Base-by-base conservation (phyloP, 2,329 filamentous ascomycete species). In the Nannizziopsis arthrosporioides region DNA sequence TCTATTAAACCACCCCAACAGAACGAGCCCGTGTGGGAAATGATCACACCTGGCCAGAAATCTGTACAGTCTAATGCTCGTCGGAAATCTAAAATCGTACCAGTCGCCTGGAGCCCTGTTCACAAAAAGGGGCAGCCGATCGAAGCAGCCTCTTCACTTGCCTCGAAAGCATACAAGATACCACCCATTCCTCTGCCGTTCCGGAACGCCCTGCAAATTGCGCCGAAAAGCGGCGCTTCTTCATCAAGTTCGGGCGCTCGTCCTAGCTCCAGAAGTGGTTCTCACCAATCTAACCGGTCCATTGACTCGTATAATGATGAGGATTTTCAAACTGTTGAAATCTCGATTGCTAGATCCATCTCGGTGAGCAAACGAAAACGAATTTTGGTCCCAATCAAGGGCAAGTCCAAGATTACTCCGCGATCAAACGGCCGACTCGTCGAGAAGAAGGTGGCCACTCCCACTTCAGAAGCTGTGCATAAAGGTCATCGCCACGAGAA, bases 331-430 rank as follows among this genome's bases (percentile, higher is more conserved):
- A 32, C 53, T 51, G 56, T 67, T 32, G 62, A 67, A 50, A 57
- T 69, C 30, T 67, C 66, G 2, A 58, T 63, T 32, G 67, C 67
- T 2, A 57, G 65, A 22, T 68, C 66, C 4, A 54, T 69, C 7
- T 67, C 65, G 7, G 59, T 69, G 0, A 61, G 61, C 0, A 60
- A 59, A 7, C 64, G 57, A 27, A 61, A 57, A 36, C 63, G 67
- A 46, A 51, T 65, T n/a, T 53, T 68, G 5, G 62, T 68, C 5
- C 65, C 66, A 0, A 58, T 67, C 10, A 2, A 54, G 57, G 8
- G 41, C 53, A 3, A 58, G 58, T 39, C 57, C 57, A 12, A 44
- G 59, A 36, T 10, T 15, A 17, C 54, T 51, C 36, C 52, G 54
- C 30, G 34, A 7, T 38, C 48, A 1, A 56, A 61, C 17, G 64